A percentile compares a stretch with the other conserved stretches of the same genome.
phyloP scores from a whole-genome alignment of 371 early-diverging fungal genomes.

The Actinomortierella wolfii region DNA sequence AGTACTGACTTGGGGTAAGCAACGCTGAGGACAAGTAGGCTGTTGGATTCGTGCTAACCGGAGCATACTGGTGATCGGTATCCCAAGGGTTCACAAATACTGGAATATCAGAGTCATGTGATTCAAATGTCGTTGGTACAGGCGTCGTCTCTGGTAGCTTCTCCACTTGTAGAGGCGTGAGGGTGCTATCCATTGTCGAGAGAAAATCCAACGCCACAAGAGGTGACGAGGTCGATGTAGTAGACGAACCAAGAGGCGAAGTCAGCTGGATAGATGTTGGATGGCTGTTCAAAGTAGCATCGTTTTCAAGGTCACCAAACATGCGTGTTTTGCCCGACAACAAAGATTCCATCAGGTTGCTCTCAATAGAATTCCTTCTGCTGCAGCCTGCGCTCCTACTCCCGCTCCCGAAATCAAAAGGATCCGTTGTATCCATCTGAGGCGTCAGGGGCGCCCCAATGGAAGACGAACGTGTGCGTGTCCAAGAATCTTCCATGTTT shows the following conservation, averaged over 20 bases:
- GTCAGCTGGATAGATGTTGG: neutral
- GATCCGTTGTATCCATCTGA: conserved; percentile 15
- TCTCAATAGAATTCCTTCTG: conserved; percentile 31
- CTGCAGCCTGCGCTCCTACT: conserved; percentile 38
- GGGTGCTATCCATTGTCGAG: neutral
- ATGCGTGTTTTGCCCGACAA: conserved; percentile 32
- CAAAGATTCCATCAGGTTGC: conserved; percentile 39
- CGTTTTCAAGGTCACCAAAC: conserved; percentile 17
- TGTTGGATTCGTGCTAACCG: conserved; percentile 15
- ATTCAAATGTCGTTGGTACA: too few relatives aligned
- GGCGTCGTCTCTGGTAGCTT: neutral
- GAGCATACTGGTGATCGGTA: conserved; percentile 8
- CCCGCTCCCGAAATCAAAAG: conserved; percentile 29
- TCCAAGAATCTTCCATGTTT: conserved; percentile 25
- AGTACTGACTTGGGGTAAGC: neutral
- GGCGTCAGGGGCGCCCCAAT: conserved; percentile 30
- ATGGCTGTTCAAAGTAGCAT: neutral
- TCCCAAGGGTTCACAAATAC: conserved; percentile 46
- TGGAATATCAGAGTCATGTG: neutral
- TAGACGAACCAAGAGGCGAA: conserved; percentile 10
- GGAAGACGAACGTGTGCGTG: conserved; percentile 22
- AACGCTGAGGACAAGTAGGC: conserved; percentile 20
- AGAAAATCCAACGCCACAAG: conserved; percentile 1
- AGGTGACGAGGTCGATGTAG: neutral
- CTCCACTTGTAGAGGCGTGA: neutral